Base-by-base conservation (phyloP, 495 filamentous ascomycete genomes). In the Xylaria grammica region DNA sequence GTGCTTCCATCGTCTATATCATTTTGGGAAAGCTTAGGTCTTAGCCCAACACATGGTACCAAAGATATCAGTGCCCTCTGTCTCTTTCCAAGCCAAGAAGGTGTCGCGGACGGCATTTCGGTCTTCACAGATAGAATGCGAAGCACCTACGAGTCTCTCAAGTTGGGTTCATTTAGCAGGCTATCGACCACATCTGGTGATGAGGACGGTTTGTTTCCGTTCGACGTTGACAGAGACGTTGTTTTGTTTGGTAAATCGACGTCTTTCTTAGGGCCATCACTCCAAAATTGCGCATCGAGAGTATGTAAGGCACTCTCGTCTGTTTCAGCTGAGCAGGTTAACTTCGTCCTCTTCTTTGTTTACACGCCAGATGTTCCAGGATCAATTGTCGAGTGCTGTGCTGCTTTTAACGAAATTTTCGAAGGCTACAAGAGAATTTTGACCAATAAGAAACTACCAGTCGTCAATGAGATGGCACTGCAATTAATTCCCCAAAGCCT, bases 21-120 rank as follows among this genome's bases (percentile, higher is more conserved):
- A 0, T 99, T 98, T 69, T 98, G 96, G 96, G 93, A 98, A 67
- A 90, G 89, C 24, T 83, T 98, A 63, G 90, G 91, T 5, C 83
- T 99, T 26, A 88, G 86, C 20, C 95, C 96, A 20, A 84, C 87
- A 34, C 85, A 87, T 72, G 93, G 92, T 1, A 65, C 80, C 1
- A 99, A 97, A 75, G 86, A 97, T 69, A 81, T 97, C 30, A 84
- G 85, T 10, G 86, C 88, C 13, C 87, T 93, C 68, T 96, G 92
- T 67, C 82, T 97, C n/a, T 90, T 90, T 70, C 92, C 94, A 8
- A 74, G 80, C 38, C 75, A 80, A 30, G 82, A 87, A 22, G 84
- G 84, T 9, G 76, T 89, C 48, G 71, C 74, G 58, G 82, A 87
- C 22, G 86, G 85, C 56, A 85, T 89, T 24, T 80, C 86, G 62